Percentiles rank a stretch among this genome's conserved stretches.
phyloP scores from a whole-genome alignment of 2,329 filamentous ascomycete species.

The Aschersonia sp. region DNA sequence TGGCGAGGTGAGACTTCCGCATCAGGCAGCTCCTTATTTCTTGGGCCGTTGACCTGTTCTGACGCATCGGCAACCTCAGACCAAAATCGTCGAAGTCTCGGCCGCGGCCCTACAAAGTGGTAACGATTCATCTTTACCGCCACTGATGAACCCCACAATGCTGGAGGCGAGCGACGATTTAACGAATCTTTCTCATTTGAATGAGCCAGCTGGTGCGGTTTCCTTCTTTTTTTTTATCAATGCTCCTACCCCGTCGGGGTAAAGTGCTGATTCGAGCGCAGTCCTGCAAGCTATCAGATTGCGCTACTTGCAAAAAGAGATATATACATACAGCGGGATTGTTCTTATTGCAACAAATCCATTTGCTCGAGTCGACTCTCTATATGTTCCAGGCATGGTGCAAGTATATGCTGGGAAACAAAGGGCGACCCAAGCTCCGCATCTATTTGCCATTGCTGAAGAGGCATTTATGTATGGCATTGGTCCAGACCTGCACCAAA shows the following conservation, averaged over 20 bases:
- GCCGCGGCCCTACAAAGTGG: constrained; percentile 61
- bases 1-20: constrained; percentile 54
- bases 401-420: constrained; percentile 97
- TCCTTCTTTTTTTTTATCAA: no score
- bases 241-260: no score
- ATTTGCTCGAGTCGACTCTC: constrained; percentile 90
- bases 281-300: constrained; percentile 95
- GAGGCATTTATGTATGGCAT: constrained; percentile 85
- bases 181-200: constrained; percentile 92
- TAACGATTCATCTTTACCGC: constrained; percentile 66
- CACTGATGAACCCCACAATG: constrained; percentile 95
- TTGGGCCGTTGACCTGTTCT: not conserved
- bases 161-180: constrained; percentile 97
- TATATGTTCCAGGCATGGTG: constrained; percentile 99
- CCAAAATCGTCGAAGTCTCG: constrained; percentile 66
- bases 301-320: constrained; percentile 95
- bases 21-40: no score
- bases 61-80: constrained; percentile 31
- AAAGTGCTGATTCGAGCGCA: constrained; percentile 19
- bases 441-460: constrained; percentile 97
- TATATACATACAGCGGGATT: constrained; percentile 98
- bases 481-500: not conserved
- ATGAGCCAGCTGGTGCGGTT: constrained; percentile 78
- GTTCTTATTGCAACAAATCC: constrained; percentile 97
- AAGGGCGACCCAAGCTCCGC: constrained; percentile 87